A percentile compares a stretch with the other conserved stretches of the same genome.
Conservation (phyloP, 2,329 filamentous ascomycete genomes). For the Penicillium sp. region DNA sequence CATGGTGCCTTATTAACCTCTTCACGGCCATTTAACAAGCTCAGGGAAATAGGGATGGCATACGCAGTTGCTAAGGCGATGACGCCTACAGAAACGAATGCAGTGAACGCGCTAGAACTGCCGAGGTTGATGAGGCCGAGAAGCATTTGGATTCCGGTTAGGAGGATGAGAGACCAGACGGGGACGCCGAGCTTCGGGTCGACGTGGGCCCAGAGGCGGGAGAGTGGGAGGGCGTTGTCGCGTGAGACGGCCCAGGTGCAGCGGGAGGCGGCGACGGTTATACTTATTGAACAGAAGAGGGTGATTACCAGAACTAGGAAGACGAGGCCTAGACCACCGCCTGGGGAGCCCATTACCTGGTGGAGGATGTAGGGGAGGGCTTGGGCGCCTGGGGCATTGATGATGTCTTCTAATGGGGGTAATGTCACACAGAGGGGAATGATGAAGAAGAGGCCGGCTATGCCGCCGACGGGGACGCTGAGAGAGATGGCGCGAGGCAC, state of each 20-base stretch:
- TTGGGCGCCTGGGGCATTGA: slow-evolving; percentile 48
- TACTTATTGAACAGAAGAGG: slow-evolving; percentile 55
- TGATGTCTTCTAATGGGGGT: slow-evolving; percentile 47
- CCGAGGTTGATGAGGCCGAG: slow-evolving; percentile 54
- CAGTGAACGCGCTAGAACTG: slow-evolving; percentile 49
- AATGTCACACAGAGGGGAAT: slow-evolving; percentile 56
- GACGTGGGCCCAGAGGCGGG: slow-evolving; percentile 39
- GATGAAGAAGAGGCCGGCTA: slow-evolving; percentile 57
- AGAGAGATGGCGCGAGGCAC: slow-evolving; percentile 55
- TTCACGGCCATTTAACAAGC: slow-evolving; percentile 46
- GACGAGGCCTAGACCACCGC: slow-evolving; percentile 49
- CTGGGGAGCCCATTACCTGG: slow-evolving; percentile 50
- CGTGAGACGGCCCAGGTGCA: slow-evolving; percentile 50
- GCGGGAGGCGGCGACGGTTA: slow-evolving; percentile 52
- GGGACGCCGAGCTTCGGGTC: slow-evolving; percentile 40
- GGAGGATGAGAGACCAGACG: slow-evolving; percentile 43
- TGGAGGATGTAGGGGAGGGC: slow-evolving; percentile 54
- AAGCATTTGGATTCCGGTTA: slow-evolving; percentile 50
- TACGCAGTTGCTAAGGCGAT: slow-evolving; percentile 58
- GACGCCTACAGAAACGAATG: slow-evolving; percentile 56
- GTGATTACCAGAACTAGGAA: slow-evolving; percentile 53
- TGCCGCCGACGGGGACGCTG: slow-evolving; percentile 54
- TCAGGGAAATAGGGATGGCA: slow-evolving; percentile 56
- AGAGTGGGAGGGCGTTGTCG: slow-evolving; percentile 46
- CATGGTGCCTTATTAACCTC: slow-evolving; percentile 52